Conservation (phyloP, 176 grass and related monocot species). For the Carex myosuroides region DNA sequence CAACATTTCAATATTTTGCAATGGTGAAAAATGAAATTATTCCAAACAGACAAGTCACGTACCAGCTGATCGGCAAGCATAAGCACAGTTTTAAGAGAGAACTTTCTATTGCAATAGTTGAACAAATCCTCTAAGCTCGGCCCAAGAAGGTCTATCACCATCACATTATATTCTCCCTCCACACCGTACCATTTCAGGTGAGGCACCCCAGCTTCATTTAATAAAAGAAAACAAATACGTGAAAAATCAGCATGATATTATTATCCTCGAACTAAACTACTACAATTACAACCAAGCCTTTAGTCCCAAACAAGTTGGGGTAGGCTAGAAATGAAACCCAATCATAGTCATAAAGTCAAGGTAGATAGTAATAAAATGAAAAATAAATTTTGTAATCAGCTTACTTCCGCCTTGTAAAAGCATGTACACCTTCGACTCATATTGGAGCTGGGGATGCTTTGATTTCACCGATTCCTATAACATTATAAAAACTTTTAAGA, state of each 20-base stretch:
- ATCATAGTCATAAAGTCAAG: too few species aligned
- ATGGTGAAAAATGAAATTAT: neutral
- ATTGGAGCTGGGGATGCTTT: conserved; percentile 84
- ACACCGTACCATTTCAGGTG: conserved; percentile 88
- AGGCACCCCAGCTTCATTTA: conserved; percentile 60
- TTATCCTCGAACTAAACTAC: neutral
- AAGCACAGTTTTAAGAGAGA: conserved; percentile 85
- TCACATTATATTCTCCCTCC: conserved; percentile 74
- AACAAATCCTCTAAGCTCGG: conserved; percentile 93
- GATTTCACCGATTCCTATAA: conserved; percentile 70
- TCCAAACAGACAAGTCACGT: conserved; percentile 18
- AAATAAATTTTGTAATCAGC: neutral
- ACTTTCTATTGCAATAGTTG: conserved; percentile 74
- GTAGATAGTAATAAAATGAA: neutral
- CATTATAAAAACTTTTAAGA: conserved; percentile 9
- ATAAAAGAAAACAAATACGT: conserved; percentile 5
- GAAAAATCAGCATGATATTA: neutral
- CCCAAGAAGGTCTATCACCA: conserved; percentile 93
- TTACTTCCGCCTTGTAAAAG: conserved; percentile 92
- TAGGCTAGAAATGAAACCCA: too few species aligned
- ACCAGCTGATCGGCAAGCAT: conserved; percentile 96
- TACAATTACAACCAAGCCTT: too few species aligned
- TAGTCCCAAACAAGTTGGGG: neutral
- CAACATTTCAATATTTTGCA: neutral
- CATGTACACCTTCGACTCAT: conserved; percentile 95